These are phyloP conservation scores for Kazachstania psychrophila DNA, from an alignment of 805 yeast species.

Conservation along the genomic window DNA sequence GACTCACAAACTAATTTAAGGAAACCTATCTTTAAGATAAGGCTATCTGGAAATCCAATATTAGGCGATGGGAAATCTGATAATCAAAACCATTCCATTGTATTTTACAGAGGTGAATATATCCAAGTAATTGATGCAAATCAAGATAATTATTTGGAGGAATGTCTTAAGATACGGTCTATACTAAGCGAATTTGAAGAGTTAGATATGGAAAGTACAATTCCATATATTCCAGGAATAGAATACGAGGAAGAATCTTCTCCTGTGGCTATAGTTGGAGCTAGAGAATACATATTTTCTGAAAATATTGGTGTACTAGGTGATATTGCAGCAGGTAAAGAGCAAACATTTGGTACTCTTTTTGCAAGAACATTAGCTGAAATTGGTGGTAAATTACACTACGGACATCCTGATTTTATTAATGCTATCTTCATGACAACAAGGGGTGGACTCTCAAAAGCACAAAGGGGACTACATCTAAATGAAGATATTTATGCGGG, in stretches of 20 bases:
- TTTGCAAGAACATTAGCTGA: conserved; percentile 90
- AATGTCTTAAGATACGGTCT: conserved; percentile 82
- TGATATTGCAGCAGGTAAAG: conserved; percentile 95
- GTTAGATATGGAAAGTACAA: conserved; percentile 40
- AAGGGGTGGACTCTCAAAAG: conserved; percentile 91
- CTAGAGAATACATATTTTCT: conserved; percentile 89
- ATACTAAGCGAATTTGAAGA: conserved; percentile 90
- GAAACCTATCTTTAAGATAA: conserved; percentile 54
- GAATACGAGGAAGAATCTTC: conserved; percentile 47
- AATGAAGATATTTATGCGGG: conserved; percentile 97
- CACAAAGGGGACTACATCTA: conserved; percentile 85
- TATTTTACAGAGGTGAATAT: conserved; percentile 88
- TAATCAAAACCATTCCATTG: conserved; percentile 81
- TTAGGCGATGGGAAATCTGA: conserved; percentile 95
- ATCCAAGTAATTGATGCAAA: conserved; percentile 93
- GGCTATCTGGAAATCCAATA: conserved; percentile 86
- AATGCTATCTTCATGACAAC: conserved; percentile 90
- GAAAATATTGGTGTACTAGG: conserved; percentile 89
- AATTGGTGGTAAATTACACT: conserved; percentile 89
- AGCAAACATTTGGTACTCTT: conserved; percentile 91
- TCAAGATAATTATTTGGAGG: conserved; percentile 92
- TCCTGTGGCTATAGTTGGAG: conserved; percentile 91
- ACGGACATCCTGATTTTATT: conserved; percentile 94
- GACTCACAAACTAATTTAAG: conserved; percentile 49
- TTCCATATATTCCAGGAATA: conserved; percentile 54